These are phyloP conservation scores for Scleroderma citrinum DNA, from an alignment of 768 basidiomycete species.

Conservation along the genomic window DNA sequence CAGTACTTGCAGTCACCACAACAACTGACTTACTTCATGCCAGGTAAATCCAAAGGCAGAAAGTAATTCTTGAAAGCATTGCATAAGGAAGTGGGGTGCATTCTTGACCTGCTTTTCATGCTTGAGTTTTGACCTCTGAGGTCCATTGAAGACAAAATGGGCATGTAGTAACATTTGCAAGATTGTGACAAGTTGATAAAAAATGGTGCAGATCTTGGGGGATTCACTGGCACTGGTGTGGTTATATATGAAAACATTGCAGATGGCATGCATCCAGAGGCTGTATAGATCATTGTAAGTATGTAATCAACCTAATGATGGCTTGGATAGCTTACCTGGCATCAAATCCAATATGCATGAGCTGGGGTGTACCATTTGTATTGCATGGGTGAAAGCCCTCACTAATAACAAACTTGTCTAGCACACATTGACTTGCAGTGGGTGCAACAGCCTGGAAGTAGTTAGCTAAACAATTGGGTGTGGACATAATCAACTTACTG, in stretches of 20 bases:
- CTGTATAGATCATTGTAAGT: too few relatives aligned
- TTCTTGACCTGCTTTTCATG: slow-evolving; percentile 27
- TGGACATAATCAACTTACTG: too few relatives aligned
- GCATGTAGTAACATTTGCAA: background rate
- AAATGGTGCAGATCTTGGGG: background rate
- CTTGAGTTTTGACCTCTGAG: slow-evolving; percentile 37
- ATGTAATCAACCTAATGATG: too few relatives aligned
- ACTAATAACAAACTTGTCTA: too few relatives aligned
- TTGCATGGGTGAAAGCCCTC: too few relatives aligned
- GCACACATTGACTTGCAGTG: too few relatives aligned
- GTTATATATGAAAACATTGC: background rate
- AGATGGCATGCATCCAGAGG: too few relatives aligned
- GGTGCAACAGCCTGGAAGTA: too few relatives aligned
- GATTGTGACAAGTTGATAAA: background rate
- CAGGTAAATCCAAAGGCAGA: slow-evolving; percentile 26
- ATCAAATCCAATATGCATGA: slow-evolving; percentile 59
- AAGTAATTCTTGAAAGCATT: slow-evolving; percentile 1
- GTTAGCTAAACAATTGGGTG: too few relatives aligned
- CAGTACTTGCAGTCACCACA: background rate
- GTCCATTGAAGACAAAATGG: slow-evolving; percentile 44
- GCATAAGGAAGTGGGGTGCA: slow-evolving; percentile 25
- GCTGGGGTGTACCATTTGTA: too few relatives aligned
- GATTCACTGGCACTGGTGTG: background rate
- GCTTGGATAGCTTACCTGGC: too few relatives aligned
- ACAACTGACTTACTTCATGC: slow-evolving; percentile 12